Evolutionary conservation across 208 protist species (phyloP), one percentile per base, ranked within the genome.

Genomic region (Entamoeba moshkovskii): DNA sequence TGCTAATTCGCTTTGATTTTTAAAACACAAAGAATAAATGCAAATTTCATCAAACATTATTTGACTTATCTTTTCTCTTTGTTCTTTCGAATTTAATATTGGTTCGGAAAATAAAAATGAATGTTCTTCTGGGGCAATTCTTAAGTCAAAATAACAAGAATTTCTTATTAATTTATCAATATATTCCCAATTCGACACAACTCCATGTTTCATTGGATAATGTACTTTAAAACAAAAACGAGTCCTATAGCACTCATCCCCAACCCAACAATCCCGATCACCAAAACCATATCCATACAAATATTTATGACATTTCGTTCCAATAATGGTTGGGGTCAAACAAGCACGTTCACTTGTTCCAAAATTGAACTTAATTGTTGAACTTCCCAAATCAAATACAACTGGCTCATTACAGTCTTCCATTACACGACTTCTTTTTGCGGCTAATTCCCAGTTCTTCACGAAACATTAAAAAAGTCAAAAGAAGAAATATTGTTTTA

Each of bases 141-240:
- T 97, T 47, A 99, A 97, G 96, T 99, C 98, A 95, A 99, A 99
- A 96, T 98, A 98, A 96, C 99, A 99, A 93, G 98, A 99, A 95
- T 99, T 98, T 95, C 99, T 97, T 98, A 98, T 99, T 93, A 96
- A 95, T 92, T 94, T 94, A 45, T 94, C 38, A 93, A 95, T 95
- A 46, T 94, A 59, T 18, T 92, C 93, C 94, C 95, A 95, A 22
- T 95, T 93, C 1, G 6, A 92, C 5, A 95, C 66, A 16, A 66
- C 91, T 45, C 95, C 95, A 16, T 95, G 94, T 45, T 95, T 94
- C 29, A 95, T 95, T 18, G 95, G 95, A 52, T 95, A 95, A n/a
- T 46, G n/a, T 8, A 95, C 11, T 52, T 92, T 91, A 8, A 95
- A 49, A 33, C 95, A 85, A 46, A 94, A 94, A 66, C 93, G 3